These are phyloP conservation scores for Sechiopsis laciniata DNA, from an alignment of 306 rosid genomes.

Conservation along the genomic window DNA sequence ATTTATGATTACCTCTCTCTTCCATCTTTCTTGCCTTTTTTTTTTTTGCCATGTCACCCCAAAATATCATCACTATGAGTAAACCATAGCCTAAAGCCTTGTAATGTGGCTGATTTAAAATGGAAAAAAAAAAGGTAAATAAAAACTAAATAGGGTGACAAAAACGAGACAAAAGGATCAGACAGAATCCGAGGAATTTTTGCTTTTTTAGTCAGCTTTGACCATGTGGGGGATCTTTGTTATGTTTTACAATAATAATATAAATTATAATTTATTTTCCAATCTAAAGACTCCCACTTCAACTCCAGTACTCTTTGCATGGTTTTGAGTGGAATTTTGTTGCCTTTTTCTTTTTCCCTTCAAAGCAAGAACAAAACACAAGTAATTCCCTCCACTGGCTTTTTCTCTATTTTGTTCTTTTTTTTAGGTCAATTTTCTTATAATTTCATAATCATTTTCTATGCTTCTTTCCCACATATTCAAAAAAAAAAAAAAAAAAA, in stretches of 20 bases:
- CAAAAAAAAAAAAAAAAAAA: too few relatives aligned
- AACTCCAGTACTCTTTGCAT: constrained; percentile 17
- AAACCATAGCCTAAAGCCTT: constrained; percentile 1
- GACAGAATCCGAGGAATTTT: constrained; percentile 17
- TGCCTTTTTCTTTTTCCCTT: neutral
- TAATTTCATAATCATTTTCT: constrained; percentile 48
- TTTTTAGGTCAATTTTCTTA: constrained; percentile 31
- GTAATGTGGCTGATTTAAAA: neutral
- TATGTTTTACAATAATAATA: neutral
- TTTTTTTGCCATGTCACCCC: neutral
- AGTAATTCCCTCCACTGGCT: neutral
- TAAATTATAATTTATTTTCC: neutral
- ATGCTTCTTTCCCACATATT: constrained; percentile 19
- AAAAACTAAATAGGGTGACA: neutral
- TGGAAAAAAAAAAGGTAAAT: neutral
- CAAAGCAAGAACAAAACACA: constrained; percentile 10
- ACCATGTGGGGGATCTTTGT: constrained; percentile 7
- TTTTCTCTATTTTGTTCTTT: neutral
- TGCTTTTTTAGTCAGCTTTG: constrained; percentile 19
- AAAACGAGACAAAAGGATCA: constrained; percentile 18
- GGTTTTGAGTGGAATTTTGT: constrained; percentile 22
- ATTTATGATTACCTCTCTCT: neutral
- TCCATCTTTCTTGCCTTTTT: neutral
- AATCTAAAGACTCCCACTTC: constrained; percentile 16
- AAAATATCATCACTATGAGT: neutral